Evolutionary conservation across 345 rosid genomes (phyloP), one percentile per base, ranked within the genome.

Genomic region (Salix exigua): DNA sequence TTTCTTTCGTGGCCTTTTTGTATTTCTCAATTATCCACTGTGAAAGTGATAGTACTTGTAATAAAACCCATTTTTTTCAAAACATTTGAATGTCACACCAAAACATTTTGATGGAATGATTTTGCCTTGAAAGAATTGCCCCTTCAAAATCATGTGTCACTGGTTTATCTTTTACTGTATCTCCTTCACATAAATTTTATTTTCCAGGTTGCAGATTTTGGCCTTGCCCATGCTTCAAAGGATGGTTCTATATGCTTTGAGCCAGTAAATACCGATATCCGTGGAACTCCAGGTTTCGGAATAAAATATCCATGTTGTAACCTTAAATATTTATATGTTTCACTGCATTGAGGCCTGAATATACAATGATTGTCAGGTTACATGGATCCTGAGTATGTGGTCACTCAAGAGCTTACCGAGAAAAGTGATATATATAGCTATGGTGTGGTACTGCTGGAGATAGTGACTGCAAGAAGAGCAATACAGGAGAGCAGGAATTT

Each of bases 281-380:
- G 93, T n/a, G 98, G 99, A 83, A 96, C 99, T 83, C 99, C 99
- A 89, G 99, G 99, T 92, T 35, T 73, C 88, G 26, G 51, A 72
- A 38, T 35, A 72, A 79, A 78, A 31, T 53, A 62, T 71, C 30
- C 64, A 63, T 35, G 13, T 40, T 53, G 42, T 48, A 71, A 66
- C 23, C 28, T 50, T 18, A 68, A 40, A 35, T 21, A 5, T 33
- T 28, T 66, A 4, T 16, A 40, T 4, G 17, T 46, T 37, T 14
- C 23, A 35, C 61, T 68, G 35, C 37, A n/a, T 71, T 50, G 74
- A 71, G 64, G 71, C 71, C 73, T 77, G 63, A 82, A 40, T 58
- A 28, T 31, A 73, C 11, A 66, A 60, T 70, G 69, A 23, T 40
- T 83, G 81, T 72, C 94, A 94, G 99, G 98, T 79, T 93, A 91